These are phyloP conservation scores for Phytopythium chamaehyphon DNA, from an alignment of 352 stramenopile species.

Conservation along the genomic window DNA sequence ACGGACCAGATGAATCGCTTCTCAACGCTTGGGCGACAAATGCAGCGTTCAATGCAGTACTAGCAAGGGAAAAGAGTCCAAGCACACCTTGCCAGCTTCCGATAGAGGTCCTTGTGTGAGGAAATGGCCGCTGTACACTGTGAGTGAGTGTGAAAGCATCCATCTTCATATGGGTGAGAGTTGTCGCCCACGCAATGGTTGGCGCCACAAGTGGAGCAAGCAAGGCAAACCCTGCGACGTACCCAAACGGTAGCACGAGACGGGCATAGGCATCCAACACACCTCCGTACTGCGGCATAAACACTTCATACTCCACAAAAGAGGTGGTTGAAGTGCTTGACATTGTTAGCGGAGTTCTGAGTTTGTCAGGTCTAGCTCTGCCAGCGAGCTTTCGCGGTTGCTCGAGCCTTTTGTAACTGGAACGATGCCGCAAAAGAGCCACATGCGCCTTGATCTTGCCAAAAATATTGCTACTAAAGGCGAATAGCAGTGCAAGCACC, in stretches of 20 bases:
- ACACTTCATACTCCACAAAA: constrained; percentile 31
- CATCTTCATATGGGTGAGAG: constrained; percentile 53
- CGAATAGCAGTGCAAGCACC: constrained; percentile 25
- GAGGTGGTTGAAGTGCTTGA: not conserved
- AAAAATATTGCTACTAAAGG: too few relatives aligned
- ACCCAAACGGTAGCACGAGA: constrained; percentile 54
- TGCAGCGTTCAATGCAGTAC: constrained; percentile 51
- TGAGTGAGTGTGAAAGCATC: constrained; percentile 64
- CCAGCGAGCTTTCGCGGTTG: not conserved
- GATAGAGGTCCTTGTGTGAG: constrained; percentile 35
- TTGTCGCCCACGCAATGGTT: constrained; percentile 46
- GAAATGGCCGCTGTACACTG: constrained; percentile 62
- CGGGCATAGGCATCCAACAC: constrained; percentile 79
- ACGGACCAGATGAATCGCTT: not conserved
- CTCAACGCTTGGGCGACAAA: constrained; percentile 11
- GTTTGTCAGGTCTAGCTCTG: not conserved
- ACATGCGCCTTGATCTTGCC: too few relatives aligned
- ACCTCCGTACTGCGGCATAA: constrained; percentile 52
- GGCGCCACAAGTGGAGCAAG: constrained; percentile 30
- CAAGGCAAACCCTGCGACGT: constrained; percentile 61
- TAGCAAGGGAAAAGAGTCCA: constrained; percentile 39
- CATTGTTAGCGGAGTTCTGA: not conserved
- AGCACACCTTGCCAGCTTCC: constrained; percentile 64
- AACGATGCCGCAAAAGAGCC: not conserved
- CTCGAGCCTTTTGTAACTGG: not conserved